Evolutionary conservation across 306 rosid genomes (phyloP).

Genomic region (Sphenostylis stenocarpa): DNA sequence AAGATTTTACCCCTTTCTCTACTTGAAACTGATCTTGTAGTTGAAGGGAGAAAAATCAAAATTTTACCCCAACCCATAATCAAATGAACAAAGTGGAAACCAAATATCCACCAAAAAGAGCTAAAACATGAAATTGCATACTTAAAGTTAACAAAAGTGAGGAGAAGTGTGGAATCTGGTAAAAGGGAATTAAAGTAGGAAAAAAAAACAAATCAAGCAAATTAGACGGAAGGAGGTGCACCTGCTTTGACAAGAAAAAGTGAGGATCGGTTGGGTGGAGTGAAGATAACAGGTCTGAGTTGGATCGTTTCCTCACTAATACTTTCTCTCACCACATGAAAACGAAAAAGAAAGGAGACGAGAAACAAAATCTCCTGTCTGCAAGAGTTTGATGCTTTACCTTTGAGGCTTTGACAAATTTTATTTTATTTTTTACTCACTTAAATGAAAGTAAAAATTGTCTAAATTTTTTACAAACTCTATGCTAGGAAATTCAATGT

Average conservation of each 20-base stretch:
- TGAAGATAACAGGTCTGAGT: slow-evolving; percentile 5
- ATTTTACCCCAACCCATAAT: slow-evolving; percentile 9
- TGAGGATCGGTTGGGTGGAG: slow-evolving; percentile 5
- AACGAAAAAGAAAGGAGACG: not conserved
- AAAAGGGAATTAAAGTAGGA: not conserved
- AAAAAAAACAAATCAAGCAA: not conserved
- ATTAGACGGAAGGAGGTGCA: not conserved
- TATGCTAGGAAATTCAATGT: too few relatives aligned
- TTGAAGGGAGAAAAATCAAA: not conserved
- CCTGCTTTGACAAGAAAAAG: not conserved
- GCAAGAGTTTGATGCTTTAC: not conserved
- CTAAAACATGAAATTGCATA: not conserved
- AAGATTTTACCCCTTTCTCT: not conserved
- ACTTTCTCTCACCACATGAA: not conserved
- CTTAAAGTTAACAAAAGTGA: not conserved
- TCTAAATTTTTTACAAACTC: not conserved
- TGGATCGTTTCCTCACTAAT: slow-evolving; percentile 18
- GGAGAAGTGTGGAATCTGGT: not conserved
- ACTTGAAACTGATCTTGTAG: not conserved
- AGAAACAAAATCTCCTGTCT: not conserved
- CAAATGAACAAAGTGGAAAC: slow-evolving; percentile 1
- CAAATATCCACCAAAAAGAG: not conserved
- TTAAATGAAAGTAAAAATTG: not conserved
- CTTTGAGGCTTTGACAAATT: not conserved
- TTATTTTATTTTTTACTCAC: not conserved